phyloP scores from a whole-genome alignment of 78 protist genomes.

The slime mould (Dictyostelium discoideum) region dicty_2.7 NC_007089.4:4981501-4982000 shows the following conservation, averaged over 20 bases:
- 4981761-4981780: not conserved
- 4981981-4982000: no score
- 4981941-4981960: not conserved
- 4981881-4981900: conserved; percentile 20
- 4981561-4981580: not conserved
- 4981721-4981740: not conserved
- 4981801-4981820: not conserved
- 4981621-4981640: not conserved
- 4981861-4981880: not conserved
- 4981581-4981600: not conserved
- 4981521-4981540: not conserved
- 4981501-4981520: not conserved
- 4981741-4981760: not conserved
- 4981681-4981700: not conserved
- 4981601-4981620: not conserved
- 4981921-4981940: not conserved
- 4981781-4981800: not conserved
- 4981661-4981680: not conserved
- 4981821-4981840: not conserved
- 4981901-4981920: conserved; percentile 10
- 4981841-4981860: not conserved
- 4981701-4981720: not conserved
- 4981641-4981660: not conserved
- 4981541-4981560: not conserved
- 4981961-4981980: not conserved